Base-by-base conservation (phyloP, 768 basidiomycete species). In the Brasilioporus rufonigricans region DNA sequence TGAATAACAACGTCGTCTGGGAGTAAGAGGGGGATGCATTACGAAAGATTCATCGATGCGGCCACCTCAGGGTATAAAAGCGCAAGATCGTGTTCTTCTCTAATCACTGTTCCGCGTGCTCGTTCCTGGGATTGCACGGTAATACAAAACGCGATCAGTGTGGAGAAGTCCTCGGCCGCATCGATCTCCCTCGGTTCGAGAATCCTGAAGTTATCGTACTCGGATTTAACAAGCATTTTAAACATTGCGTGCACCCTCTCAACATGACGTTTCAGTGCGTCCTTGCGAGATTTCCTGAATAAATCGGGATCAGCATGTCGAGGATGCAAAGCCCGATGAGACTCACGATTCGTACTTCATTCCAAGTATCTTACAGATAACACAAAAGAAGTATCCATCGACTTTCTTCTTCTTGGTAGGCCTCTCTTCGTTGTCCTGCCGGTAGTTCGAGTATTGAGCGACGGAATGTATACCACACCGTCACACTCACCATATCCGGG, bases 191-290 rank as follows among this genome's bases (percentile, higher is more conserved):
- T 23, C 2, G 33, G 33, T 14, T 24, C 12, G 11, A 57, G 55
- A 10, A 57, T 19, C 12, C 19, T 19, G n/a, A 43, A 57, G 1
- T 10, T 1, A 10, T 5, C 5, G 13, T 24, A 19, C 18, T 16
- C n/a, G 8, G 13, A 8, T 19, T 21, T 12, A 7, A 13, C 3
- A 13, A 57, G 35, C 1, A 21, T 7, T 19, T 16, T 0, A 2
- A 55, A 56, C 0, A 39, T 0, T 0, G 1, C 0, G 11, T 57
- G 56, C 4, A 19, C 1, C 9, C 0, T 13, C 1, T 0, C 0
- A 27, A 57, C 21, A 12, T 60, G 59, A 21, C 60, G 46, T 19
- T 61, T 61, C 16, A 57, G 14, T 1, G 45, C 18, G 14, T 60
- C 59, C 24, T 19, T 61, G 4, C 55, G 44, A 12, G 59, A 57